Percentiles rank a stretch among this genome's conserved stretches.
Evolutionary conservation across 805 yeast species (phyloP).

Genomic region (Candida anglica): DNA sequence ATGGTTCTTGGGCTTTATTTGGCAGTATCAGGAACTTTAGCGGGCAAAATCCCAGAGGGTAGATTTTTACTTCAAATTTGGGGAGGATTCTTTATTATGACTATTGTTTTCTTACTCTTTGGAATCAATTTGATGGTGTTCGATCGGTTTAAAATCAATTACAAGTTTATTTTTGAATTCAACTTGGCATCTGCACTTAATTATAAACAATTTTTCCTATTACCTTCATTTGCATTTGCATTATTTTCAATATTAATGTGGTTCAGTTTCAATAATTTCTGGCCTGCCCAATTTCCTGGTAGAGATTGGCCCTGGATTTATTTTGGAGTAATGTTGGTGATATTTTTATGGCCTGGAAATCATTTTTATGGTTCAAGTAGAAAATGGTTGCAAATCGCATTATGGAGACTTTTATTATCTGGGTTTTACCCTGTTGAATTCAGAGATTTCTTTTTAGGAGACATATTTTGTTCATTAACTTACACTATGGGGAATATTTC

Average conservation of each 20-base stretch:
- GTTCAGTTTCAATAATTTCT: slow-evolving; percentile 70
- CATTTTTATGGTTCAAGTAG: slow-evolving; percentile 60
- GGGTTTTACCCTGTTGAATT: slow-evolving; percentile 95
- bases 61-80: slow-evolving; percentile 73
- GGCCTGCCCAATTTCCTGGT: slow-evolving; percentile 58
- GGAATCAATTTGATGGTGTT: slow-evolving; percentile 70
- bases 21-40: slow-evolving; percentile 42
- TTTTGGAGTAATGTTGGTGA: slow-evolving; percentile 46
- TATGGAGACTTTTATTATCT: slow-evolving; percentile 70
- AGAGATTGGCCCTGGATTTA: slow-evolving; percentile 79
- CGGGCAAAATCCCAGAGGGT: slow-evolving; percentile 49
- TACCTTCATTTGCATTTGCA: slow-evolving; percentile 60
- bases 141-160: slow-evolving; percentile 74
- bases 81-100: slow-evolving; percentile 80
- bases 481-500: slow-evolving; percentile 84
- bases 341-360: slow-evolving; percentile 60
- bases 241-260: slow-evolving; percentile 60
- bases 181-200: slow-evolving; percentile 64
- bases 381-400: slow-evolving; percentile 69
- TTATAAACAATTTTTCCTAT: slow-evolving; percentile 57
- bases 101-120: slow-evolving; percentile 59
- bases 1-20: slow-evolving; percentile 53
- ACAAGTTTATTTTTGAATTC: slow-evolving; percentile 88
- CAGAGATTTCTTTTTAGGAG: slow-evolving; percentile 90
- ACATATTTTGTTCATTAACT: slow-evolving; percentile 82